Evolutionary conservation across 306 rosid species (phyloP).

Genomic region (Citrullus mucosospermus): DNA sequence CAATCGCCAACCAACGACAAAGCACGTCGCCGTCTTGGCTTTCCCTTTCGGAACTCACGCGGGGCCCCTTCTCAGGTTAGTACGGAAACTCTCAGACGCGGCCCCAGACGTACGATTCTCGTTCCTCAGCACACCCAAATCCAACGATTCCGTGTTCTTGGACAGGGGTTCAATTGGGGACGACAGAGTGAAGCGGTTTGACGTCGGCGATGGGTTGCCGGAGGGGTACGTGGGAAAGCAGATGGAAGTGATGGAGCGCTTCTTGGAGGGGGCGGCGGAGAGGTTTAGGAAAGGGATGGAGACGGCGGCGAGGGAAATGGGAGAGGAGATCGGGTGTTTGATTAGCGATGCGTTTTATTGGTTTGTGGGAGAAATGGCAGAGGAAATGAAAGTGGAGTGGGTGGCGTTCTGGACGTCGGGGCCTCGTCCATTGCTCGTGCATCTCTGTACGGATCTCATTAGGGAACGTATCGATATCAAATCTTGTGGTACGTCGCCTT

Average conservation of each 20-base stretch:
- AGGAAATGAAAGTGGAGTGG: conserved; percentile 41
- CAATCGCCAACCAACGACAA: not conserved
- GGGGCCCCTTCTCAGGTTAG: conserved; percentile 35
- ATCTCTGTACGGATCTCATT: conserved; percentile 23
- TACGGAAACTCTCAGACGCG: conserved; percentile 22
- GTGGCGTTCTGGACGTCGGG: conserved; percentile 73
- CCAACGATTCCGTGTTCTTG: conserved; percentile 20
- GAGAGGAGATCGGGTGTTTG: conserved; percentile 34
- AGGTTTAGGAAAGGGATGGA: conserved; percentile 22
- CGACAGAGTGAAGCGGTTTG: conserved; percentile 19
- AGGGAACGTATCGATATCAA: conserved; percentile 13
- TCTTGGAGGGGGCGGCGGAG: conserved; percentile 26
- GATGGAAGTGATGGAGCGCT: conserved; percentile 10
- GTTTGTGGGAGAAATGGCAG: conserved; percentile 49
- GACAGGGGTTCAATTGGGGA: not conserved
- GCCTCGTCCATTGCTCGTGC: conserved; percentile 38
- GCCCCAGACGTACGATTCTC: conserved; percentile 27
- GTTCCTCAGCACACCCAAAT: conserved; percentile 32
- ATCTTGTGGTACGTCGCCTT: conserved; percentile 5
- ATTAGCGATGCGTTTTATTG: conserved; percentile 53
- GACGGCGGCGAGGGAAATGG: conserved; percentile 18
- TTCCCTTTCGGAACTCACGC: conserved; percentile 76
- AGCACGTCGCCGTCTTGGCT: conserved; percentile 51
- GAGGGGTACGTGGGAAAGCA: conserved; percentile 22
- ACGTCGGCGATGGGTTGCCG: conserved; percentile 47